Evolutionary conservation across 1,284 basidiomycete genomes (phyloP), one percentile per base, ranked within the genome.

Genomic region (Coriolopsis trogii): DNA sequence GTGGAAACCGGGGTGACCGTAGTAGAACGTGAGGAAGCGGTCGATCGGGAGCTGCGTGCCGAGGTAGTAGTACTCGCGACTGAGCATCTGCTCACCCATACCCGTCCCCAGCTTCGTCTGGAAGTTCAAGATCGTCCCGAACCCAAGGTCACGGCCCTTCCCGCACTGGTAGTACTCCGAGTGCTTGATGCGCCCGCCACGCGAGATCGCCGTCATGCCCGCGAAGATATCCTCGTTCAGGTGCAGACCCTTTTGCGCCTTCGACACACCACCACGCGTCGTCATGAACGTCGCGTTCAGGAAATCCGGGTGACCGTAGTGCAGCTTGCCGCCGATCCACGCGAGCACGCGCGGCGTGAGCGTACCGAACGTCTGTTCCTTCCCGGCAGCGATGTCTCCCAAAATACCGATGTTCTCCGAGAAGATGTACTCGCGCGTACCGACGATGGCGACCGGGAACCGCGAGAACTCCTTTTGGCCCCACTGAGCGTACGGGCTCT

Each of bases 1-100:
- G 75, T 99, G 95, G 89, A 99, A 99, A 67, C 96, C 97, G 49
- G 97, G 95, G 77, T 99, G 97, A 56, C 93, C 97, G 66, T 98
- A 99, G 78, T 99, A 99, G 82, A 99, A 99, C 20, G 97, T 98
- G 60, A 99, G 78, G 87, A 99, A 99, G 33, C 97, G 91, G 72
- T 99, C 97, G 64, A 98, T 85, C 30, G 97, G 97, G 37, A 99
- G 80, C 71, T 99, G 97, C 7, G 97, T 99, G 49, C 97, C 97
- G 51, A 99, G 81, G 72, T 99, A 99, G 74, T 99, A 99, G 76
- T 99, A 99, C 75, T 99, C 97, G 67, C 97, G 87, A 73, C 95
- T 98, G 62, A 99, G 86, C 93, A 98, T 96, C 70, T 99, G 97
- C 73, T 99, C 97, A 65, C 96, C 97, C 97, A 99, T 99, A 78